phyloP scores from a whole-genome alignment of 75 land plant genomes.

The Selaginella moellendorffii region DNA sequence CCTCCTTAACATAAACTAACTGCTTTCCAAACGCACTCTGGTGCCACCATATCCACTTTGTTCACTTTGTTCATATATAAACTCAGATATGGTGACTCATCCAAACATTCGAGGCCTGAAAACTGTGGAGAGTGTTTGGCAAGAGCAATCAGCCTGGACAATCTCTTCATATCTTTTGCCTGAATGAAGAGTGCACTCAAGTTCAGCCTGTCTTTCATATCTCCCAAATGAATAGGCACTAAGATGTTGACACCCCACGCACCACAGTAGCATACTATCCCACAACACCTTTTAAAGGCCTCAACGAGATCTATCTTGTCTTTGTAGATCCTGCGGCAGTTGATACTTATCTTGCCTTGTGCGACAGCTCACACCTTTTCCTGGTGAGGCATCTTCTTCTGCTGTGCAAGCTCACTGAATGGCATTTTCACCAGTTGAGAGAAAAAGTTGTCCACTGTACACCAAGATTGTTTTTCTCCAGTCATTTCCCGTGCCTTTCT shows the following conservation, averaged over 20 bases:
- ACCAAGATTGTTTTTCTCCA: not conserved
- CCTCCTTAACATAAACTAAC: not conserved
- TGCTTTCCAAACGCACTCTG: too few relatives aligned
- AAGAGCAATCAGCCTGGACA: not conserved
- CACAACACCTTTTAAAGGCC: too few relatives aligned
- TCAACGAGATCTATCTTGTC: not conserved
- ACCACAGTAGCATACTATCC: not conserved
- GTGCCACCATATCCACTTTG: not conserved
- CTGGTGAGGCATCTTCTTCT: not conserved
- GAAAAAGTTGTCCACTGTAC: not conserved
- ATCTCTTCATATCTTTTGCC: not conserved
- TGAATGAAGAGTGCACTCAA: not conserved
- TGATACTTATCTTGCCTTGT: not conserved
- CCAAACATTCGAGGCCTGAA: not conserved
- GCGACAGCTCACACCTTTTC: not conserved
- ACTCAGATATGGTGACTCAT: conserved; percentile 1
- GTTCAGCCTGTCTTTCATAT: not conserved
- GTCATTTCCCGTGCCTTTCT: too few relatives aligned
- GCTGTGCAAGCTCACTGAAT: not conserved
- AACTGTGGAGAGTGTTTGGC: not conserved
- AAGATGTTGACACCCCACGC: not conserved
- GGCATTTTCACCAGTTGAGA: not conserved
- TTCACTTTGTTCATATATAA: too few relatives aligned
- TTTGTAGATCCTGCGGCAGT: not conserved
- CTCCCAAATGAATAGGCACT: not conserved